Percentiles rank a stretch among this genome's conserved stretches.
Conservation (phyloP, 768 basidiomycete species). For the Pisolithus orientalis region DNA sequence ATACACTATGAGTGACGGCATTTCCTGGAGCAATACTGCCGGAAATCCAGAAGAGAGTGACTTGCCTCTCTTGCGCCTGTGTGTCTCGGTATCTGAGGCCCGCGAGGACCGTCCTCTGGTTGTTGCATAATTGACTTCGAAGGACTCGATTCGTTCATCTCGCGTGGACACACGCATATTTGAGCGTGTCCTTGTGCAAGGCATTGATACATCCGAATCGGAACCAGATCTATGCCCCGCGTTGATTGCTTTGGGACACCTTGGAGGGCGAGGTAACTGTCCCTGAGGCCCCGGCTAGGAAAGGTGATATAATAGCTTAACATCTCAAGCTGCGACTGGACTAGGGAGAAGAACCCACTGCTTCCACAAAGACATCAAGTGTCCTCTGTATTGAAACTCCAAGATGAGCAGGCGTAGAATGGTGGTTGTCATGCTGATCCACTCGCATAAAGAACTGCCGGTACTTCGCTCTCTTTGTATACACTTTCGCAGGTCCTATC, state of each 20-base stretch:
- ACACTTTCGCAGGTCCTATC: slow-evolving; percentile 63
- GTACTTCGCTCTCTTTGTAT: slow-evolving; percentile 60
- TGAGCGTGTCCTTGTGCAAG: slow-evolving; percentile 2
- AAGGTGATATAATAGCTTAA: slow-evolving; percentile 4
- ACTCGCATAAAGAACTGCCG: slow-evolving; percentile 65
- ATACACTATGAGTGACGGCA: neutral
- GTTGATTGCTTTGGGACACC: slow-evolving; percentile 3
- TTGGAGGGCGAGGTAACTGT: slow-evolving; percentile 20
- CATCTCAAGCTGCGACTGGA: neutral
- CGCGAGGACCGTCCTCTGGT: slow-evolving; percentile 9
- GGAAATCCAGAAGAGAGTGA: neutral
- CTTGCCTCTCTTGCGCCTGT: slow-evolving; percentile 6
- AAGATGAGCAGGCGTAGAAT: slow-evolving; percentile 52
- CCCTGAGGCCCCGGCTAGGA: slow-evolving; percentile 21
- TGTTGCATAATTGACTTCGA: slow-evolving; percentile 15
- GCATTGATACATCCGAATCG: slow-evolving; percentile 11
- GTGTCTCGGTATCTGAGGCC: slow-evolving; percentile 13
- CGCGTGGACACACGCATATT: slow-evolving; percentile 16
- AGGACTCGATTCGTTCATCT: slow-evolving; percentile 23
- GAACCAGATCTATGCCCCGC: slow-evolving; percentile 12
- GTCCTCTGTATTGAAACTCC: slow-evolving; percentile 48
- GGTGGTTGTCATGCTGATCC: slow-evolving; percentile 41
- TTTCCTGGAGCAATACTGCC: neutral
- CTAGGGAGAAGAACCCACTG: slow-evolving; percentile 31
- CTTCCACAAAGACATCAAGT: slow-evolving; percentile 52